Percentiles rank a stretch among this genome's conserved stretches.
phyloP scores from a whole-genome alignment of 176 grass and related monocot species.

The Sorghum bicolor region Sorghum_bicolor_NCBIv3 NC_012873.2:62799001-62799500 shows the following conservation, averaged over 20 bases:
- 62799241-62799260: neutral
- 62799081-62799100: neutral
- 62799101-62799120: neutral
- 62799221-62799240: neutral
- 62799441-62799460: neutral
- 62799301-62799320: slow-evolving; percentile 27
- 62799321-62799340: slow-evolving; percentile 51
- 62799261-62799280: slow-evolving; percentile 34
- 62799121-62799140: slow-evolving; percentile 25
- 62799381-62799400: neutral
- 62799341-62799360: slow-evolving; percentile 34
- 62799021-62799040: neutral
- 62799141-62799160: neutral
- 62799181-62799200: slow-evolving; percentile 32
- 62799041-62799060: slow-evolving; percentile 11
- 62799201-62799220: slow-evolving; percentile 49
- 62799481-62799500: neutral
- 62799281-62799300: slow-evolving; percentile 29
- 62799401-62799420: neutral
- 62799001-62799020: neutral
- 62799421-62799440: neutral
- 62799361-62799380: neutral
- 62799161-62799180: neutral
- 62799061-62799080: neutral
- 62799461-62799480: neutral